Percentiles rank a stretch among this genome's conserved stretches.
Evolutionary conservation across 768 basidiomycete genomes (phyloP).

Genomic region (Antrodiella citrinella): DNA sequence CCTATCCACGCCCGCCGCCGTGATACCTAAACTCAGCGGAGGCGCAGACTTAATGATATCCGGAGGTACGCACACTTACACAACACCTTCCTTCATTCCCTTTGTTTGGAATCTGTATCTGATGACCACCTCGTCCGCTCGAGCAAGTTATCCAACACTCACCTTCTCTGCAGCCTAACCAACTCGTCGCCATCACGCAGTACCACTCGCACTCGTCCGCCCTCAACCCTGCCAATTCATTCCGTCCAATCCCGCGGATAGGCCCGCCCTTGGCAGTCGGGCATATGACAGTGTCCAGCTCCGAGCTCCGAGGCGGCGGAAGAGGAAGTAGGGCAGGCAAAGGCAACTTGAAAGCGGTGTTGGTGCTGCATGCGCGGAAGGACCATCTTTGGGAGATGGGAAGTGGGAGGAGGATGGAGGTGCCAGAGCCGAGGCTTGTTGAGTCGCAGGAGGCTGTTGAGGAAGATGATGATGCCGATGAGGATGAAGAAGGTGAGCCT

Average conservation of each 20-base stretch:
- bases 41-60: constrained; percentile 88
- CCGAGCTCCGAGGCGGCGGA: constrained; percentile 58
- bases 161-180: constrained; percentile 32
- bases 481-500: constrained; percentile 6
- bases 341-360: constrained; percentile 78
- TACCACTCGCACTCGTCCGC: constrained; percentile 33
- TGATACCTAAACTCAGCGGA: constrained; percentile 60
- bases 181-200: constrained; percentile 59
- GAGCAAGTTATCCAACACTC: constrained; percentile 55
- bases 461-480: constrained; percentile 3
- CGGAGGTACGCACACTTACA: constrained; percentile 67
- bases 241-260: constrained; percentile 7
- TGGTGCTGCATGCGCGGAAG: constrained; percentile 67
- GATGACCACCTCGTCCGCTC: constrained; percentile 7
- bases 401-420: constrained; percentile 37
- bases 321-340: constrained; percentile 50
- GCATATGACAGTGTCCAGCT: constrained; percentile 51
- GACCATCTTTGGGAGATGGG: constrained; percentile 73
- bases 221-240: constrained; percentile 8
- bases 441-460: constrained; percentile 7
- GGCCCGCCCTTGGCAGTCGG: constrained; percentile 72
- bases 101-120: constrained; percentile 1
- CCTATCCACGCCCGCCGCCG: constrained; percentile 62
- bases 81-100: constrained; percentile 8
- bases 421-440: constrained; percentile 31